Evolutionary conservation across 352 stramenopile species (phyloP).

Genomic region (Phytophthora agathidicida): DNA sequence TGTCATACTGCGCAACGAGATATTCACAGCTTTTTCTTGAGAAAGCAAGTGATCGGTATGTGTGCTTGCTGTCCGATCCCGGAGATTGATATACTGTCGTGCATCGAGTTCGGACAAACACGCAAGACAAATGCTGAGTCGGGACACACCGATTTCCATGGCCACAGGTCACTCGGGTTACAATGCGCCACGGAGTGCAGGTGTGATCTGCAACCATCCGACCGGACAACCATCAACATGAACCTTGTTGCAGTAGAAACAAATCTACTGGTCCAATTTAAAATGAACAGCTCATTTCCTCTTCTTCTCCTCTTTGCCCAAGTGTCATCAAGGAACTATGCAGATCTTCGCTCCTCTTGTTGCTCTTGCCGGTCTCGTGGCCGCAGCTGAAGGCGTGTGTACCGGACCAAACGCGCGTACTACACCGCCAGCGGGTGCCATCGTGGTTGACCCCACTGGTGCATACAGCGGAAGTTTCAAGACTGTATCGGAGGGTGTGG

Average conservation of each 20-base stretch:
- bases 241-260: neutral
- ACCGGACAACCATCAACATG: neutral
- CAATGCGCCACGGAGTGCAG: neutral
- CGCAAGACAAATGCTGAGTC: no score
- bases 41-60: neutral
- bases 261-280: neutral
- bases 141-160: no score
- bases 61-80: neutral
- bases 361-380: constrained; percentile 1
- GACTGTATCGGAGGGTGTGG: constrained; percentile 19
- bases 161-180: no score
- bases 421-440: constrained; percentile 11
- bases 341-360: constrained; percentile 9
- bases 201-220: constrained; percentile 2
- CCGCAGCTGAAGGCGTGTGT: constrained; percentile 6
- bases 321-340: constrained; percentile 9
- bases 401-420: constrained; percentile 15
- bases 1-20: neutral
- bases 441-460: constrained; percentile 30
- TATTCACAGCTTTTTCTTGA: no score
- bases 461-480: constrained; percentile 12
- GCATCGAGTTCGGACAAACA: no score
- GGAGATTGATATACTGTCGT: neutral
- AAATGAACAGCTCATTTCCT: constrained; percentile 14
- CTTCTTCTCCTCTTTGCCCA: constrained; percentile 3